These are phyloP conservation scores for Podospora sp. DNA, from an alignment of 495 filamentous ascomycete species.

Conservation along the genomic window DNA sequence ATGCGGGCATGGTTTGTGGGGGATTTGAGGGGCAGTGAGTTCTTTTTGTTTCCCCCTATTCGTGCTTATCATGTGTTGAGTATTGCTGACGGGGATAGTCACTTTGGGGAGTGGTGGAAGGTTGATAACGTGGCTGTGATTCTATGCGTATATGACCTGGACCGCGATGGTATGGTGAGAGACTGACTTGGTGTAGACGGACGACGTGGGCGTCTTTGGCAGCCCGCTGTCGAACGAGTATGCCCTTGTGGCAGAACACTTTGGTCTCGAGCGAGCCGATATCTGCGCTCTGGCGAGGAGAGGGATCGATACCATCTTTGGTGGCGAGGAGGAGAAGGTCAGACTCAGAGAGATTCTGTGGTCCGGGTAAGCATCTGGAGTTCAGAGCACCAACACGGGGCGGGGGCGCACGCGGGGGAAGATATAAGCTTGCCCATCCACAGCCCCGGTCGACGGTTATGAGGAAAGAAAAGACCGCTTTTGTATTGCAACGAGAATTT, in stretches of 20 bases:
- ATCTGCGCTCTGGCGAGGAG: constrained; percentile 59
- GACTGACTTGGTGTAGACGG: constrained; percentile 60
- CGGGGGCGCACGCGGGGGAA: too few species aligned
- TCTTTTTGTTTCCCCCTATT: constrained; percentile 22
- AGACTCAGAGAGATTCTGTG: constrained; percentile 58
- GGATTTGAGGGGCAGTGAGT: constrained; percentile 64
- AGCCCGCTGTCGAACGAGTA: constrained; percentile 83
- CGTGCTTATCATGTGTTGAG: not conserved
- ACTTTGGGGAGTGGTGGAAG: constrained; percentile 43
- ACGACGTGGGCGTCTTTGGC: constrained; percentile 84
- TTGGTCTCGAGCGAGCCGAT: constrained; percentile 57
- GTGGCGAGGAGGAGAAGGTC: constrained; percentile 60
- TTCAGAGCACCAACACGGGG: too few species aligned
- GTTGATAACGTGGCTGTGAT: constrained; percentile 41
- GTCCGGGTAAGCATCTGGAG: not conserved
- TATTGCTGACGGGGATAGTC: constrained; percentile 18
- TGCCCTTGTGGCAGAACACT: constrained; percentile 70
- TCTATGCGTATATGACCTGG: constrained; percentile 36
- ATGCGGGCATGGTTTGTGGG: constrained; percentile 70
- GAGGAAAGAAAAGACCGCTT: too few species aligned
- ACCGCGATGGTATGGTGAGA: constrained; percentile 6
- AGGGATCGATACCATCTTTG: constrained; percentile 66
- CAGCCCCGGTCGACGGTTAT: too few species aligned
- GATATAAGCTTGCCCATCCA: too few species aligned
- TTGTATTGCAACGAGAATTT: too few species aligned